phyloP scores from a whole-genome alignment of 345 rosid genomes.

The Brassica rapa region DNA sequence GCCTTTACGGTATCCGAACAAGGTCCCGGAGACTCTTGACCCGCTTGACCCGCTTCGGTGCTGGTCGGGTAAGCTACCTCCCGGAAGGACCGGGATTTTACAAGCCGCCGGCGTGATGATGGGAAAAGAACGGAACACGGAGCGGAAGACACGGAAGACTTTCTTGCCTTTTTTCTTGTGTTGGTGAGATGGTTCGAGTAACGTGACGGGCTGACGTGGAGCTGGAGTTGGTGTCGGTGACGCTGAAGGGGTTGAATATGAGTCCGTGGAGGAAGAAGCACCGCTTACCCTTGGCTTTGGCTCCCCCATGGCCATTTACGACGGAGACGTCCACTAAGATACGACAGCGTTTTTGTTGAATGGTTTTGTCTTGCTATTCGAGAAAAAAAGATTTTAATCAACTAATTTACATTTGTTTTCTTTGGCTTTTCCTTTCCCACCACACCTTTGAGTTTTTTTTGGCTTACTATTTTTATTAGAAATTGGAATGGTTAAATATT shows the following conservation, averaged over 20 bases:
- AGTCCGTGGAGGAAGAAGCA: constrained; percentile 38
- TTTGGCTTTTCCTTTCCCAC: constrained; percentile 11
- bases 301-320: constrained; percentile 61
- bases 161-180: constrained; percentile 52
- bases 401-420: background rate
- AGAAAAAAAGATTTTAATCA: constrained; percentile 3
- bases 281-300: constrained; percentile 40
- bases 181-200: constrained; percentile 69
- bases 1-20: constrained; percentile 76
- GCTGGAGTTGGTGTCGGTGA: constrained; percentile 40
- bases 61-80: constrained; percentile 48
- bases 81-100: constrained; percentile 52
- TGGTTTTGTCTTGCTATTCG: constrained; percentile 2
- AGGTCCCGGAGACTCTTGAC: constrained; percentile 58
- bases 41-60: constrained; percentile 41
- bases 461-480: constrained; percentile 12
- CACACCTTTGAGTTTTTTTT: constrained; percentile 19
- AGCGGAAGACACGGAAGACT: constrained; percentile 64
- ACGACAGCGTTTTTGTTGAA: constrained; percentile 20
- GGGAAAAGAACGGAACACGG: constrained; percentile 74
- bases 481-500: constrained; percentile 29
- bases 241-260: constrained; percentile 18
- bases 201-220: constrained; percentile 47
- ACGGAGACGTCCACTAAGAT: constrained; percentile 20
- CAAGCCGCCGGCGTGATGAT: constrained; percentile 67